Conservation (phyloP, 179 eudicot genomes). For the Dionaea muscipula region DNA sequence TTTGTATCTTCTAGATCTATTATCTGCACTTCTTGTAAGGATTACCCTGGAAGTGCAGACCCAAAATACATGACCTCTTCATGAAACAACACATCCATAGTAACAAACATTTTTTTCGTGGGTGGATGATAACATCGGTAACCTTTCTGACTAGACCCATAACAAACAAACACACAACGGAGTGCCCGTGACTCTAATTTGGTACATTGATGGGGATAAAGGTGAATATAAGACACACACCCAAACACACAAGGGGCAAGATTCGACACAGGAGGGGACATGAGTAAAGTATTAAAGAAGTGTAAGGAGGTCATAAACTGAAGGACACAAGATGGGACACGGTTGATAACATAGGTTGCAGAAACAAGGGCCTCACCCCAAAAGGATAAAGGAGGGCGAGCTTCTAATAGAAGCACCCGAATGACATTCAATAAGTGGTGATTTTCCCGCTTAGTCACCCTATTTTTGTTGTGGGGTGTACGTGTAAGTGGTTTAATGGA, state of each 20-base stretch:
- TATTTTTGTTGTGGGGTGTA: constrained; percentile 3
- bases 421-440: not conserved
- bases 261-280: constrained; percentile 2
- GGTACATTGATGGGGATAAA: not conserved
- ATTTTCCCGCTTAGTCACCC: constrained; percentile 1
- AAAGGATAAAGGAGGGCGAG: not conserved
- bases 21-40: not conserved
- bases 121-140: constrained; percentile 11
- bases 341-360: constrained; percentile 3
- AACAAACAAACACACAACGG: constrained; percentile 7
- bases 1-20: too few species aligned
- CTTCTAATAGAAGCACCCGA: constrained; percentile 1
- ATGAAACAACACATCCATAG: constrained; percentile 6
- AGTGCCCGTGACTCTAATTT: constrained; percentile 9
- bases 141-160: constrained; percentile 1
- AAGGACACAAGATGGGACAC: not conserved
- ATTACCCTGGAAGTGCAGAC: constrained; percentile 8
- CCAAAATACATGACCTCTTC: constrained; percentile 4
- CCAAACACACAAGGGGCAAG: constrained; percentile 11
- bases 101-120: constrained; percentile 5
- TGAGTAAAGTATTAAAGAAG: not conserved
- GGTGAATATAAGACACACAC: constrained; percentile 5
- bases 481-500: not conserved
- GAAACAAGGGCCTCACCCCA: constrained; percentile 7
- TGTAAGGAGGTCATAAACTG: constrained; percentile 9